These are phyloP conservation scores for Benincasa hispida DNA, from an alignment of 306 rosid genomes.

Conservation along the genomic window DNA sequence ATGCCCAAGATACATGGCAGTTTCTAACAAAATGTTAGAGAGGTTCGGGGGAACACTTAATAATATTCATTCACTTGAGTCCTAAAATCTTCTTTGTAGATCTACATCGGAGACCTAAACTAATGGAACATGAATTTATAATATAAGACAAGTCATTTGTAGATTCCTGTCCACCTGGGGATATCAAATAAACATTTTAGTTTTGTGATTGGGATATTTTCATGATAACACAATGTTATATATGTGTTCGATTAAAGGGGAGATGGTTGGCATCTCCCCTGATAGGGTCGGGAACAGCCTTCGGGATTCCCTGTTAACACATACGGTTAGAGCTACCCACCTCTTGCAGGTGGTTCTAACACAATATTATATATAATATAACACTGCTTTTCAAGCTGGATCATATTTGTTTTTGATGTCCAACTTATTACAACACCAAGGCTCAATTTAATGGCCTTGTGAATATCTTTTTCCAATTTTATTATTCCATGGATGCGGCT, in stretches of 20 bases:
- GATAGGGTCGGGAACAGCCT: no score
- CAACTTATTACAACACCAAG: not conserved
- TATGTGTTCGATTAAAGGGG: no score
- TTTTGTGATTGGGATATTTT: not conserved
- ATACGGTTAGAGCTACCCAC: no score
- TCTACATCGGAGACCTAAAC: not conserved
- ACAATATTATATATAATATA: not conserved
- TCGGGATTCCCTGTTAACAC: no score
- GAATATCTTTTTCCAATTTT: not conserved
- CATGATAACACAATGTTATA: not conserved
- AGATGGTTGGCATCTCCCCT: no score
- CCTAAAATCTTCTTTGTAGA: no score
- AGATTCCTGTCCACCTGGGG: not conserved
- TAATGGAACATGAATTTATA: no score
- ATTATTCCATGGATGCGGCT: not conserved
- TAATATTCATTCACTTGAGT: no score
- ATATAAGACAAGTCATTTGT: not conserved
- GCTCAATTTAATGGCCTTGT: not conserved
- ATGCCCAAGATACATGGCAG: not conserved
- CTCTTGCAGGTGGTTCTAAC: no score
- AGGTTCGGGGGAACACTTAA: not conserved
- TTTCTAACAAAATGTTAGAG: not conserved
- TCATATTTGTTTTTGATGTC: not conserved
- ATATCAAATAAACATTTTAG: not conserved
- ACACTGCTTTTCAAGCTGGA: not conserved